These are phyloP conservation scores for Eutrema salsugineum DNA, from an alignment of 441 rosid species.

Conservation along the genomic window DNA sequence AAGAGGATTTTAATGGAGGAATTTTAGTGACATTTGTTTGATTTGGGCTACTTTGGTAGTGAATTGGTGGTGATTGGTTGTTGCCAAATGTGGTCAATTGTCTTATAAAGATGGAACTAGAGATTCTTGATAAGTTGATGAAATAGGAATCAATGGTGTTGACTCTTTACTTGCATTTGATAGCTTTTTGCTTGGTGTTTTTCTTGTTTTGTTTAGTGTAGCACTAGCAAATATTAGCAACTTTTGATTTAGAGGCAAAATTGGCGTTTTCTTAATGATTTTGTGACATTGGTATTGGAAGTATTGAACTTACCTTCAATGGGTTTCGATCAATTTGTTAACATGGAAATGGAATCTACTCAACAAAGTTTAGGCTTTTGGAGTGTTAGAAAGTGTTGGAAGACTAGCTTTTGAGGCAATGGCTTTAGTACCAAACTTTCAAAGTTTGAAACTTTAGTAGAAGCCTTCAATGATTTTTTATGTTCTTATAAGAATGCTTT, in stretches of 20 bases:
- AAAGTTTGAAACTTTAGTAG: not conserved
- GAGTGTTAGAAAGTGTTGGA: conserved; percentile 1
- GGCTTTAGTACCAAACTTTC: not conserved
- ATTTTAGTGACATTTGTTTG: not conserved
- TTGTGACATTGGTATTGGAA: not conserved
- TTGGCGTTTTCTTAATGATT: not conserved
- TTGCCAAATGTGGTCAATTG: not conserved
- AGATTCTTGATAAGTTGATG: not conserved
- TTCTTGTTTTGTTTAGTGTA: not conserved
- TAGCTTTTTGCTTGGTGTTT: not conserved
- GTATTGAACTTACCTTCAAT: not conserved
- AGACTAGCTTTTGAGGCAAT: not conserved
- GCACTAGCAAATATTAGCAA: not conserved
- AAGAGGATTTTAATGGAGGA: not conserved
- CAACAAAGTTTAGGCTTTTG: not conserved
- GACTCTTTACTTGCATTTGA: not conserved
- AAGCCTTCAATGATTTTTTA: not conserved
- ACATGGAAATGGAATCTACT: not conserved
- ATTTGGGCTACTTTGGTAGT: not conserved
- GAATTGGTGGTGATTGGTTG: not conserved
- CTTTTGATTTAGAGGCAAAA: not conserved
- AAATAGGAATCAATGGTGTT: not conserved
- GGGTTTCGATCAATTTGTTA: not conserved
- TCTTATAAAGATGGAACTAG: not conserved
- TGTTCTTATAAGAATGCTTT: not conserved